Evolutionary conservation across 805 yeast species (phyloP), one percentile per base, ranked within the genome.

Genomic region (Monosporozyma solicola): DNA sequence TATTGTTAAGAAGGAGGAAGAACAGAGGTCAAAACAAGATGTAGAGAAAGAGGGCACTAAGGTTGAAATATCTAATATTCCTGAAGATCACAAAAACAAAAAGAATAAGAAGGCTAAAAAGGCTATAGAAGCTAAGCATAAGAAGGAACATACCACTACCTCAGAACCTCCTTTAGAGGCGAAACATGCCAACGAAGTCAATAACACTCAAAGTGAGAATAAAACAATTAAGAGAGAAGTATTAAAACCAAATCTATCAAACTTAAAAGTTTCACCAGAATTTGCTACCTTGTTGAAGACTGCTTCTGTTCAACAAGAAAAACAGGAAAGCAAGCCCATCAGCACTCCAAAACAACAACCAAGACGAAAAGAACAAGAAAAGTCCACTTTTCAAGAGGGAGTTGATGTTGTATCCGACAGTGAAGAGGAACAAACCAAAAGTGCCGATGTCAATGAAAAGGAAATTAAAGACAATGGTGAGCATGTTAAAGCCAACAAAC

Each of bases 221-320:
- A 39, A 49, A 35, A 25, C 47, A 33, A 27, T 20, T 5, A 41
- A 46, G 13, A 47, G 43, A 15, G 35, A 22, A 16, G 43, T 63
- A 0, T 48, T 57, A n/a, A 55, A 65, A 13, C 69, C 71, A 16
- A 65, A 64, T 51, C 53, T 68, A 10, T 54, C 65, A 1, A 65
- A 64, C 35, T 57, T 66, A 48, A 67, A 61, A 13, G 61, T 68
- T 10, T 64, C 68, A 24, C 35, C 60, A 7, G 68, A 62, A 10
- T 67, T 73, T 50, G 73, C 75, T 3, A 59, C 71, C n/a, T 64
- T 65, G 29, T 60, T 72, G 51, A 20, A 48, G 3, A 37, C 44
- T 3, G 55, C 56, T 1, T 22, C 41, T 27, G 48, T 25, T 16
- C 8, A 10, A 16, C 6, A 43, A 10, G n/a, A 43, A 22, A 8